Evolutionary conservation across 495 filamentous ascomycete genomes (phyloP).

Genomic region (Talaromyces adpressus): DNA sequence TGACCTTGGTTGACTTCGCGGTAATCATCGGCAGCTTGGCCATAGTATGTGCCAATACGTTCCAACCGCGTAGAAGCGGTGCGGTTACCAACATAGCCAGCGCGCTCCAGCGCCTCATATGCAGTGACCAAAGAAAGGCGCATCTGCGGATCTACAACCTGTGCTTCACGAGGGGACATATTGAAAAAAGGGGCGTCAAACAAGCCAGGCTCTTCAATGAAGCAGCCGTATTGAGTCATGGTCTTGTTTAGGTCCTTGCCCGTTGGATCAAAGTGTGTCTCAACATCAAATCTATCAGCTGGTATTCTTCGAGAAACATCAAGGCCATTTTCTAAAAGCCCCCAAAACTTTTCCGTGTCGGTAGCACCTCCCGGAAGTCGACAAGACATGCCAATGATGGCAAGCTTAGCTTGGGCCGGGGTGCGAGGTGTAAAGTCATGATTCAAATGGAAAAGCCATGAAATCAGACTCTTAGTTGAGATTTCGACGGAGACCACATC

Average conservation of each 20-base stretch:
- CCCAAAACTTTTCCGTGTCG: slow-evolving; percentile 32
- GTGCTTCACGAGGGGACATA: slow-evolving; percentile 24
- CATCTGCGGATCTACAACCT: slow-evolving; percentile 25
- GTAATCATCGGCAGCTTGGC: slow-evolving; percentile 25
- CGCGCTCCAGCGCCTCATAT: slow-evolving; percentile 31
- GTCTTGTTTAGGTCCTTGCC: slow-evolving; percentile 30
- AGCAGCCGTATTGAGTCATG: slow-evolving; percentile 29
- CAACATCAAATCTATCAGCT: slow-evolving; percentile 33
- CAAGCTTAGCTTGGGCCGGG: slow-evolving; percentile 25
- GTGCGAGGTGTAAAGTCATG: slow-evolving; percentile 7
- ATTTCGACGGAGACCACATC: too few relatives aligned
- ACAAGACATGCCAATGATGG: slow-evolving; percentile 36
- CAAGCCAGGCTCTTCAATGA: slow-evolving; percentile 20
- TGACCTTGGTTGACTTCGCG: slow-evolving; percentile 21
- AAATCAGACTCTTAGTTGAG: too few relatives aligned
- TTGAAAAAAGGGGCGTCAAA: slow-evolving; percentile 30
- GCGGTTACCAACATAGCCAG: slow-evolving; percentile 20
- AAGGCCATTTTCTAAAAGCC: slow-evolving; percentile 27
- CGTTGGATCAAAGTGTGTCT: slow-evolving; percentile 33
- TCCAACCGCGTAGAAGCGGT: slow-evolving; percentile 14
- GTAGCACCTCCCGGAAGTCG: slow-evolving; percentile 29
- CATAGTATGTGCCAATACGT: slow-evolving; percentile 29
- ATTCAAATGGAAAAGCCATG: too few relatives aligned
- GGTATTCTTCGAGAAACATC: slow-evolving; percentile 33
- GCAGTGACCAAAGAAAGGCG: slow-evolving; percentile 25